Percentiles rank a stretch among this genome's conserved stretches.
Evolutionary conservation across 805 yeast genomes (phyloP).

Genomic region (Yamadazyma akitaensis): DNA sequence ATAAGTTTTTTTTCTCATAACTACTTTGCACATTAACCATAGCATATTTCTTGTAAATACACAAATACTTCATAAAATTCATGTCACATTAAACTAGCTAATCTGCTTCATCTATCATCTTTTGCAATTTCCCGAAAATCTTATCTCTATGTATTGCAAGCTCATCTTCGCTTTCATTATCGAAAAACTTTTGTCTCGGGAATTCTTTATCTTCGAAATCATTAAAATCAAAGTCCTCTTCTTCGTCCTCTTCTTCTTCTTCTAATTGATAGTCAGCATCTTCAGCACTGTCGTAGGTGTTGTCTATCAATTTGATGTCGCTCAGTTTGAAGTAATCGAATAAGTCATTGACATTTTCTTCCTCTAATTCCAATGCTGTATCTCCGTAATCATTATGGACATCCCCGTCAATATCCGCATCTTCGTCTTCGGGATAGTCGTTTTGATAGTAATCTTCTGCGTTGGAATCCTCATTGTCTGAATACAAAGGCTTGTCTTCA

Average conservation of each 20-base stretch:
- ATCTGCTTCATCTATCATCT: conserved; percentile 45
- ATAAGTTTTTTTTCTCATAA: conserved; percentile 37
- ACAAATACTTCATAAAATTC: neutral
- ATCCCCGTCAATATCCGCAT: conserved; percentile 36
- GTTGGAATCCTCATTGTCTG: conserved; percentile 82
- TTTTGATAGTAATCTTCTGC: conserved; percentile 91
- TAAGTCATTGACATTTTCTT: conserved; percentile 24
- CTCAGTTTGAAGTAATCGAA: conserved; percentile 9
- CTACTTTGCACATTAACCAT: neutral
- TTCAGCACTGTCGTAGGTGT: conserved; percentile 11
- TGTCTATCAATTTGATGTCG: conserved; percentile 8
- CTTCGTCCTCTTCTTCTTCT: conserved; percentile 9
- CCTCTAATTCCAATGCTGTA: conserved; percentile 14
- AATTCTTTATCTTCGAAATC: conserved; percentile 25
- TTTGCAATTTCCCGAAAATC: conserved; percentile 56
- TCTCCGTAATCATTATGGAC: conserved; percentile 18
- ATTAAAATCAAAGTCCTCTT: conserved; percentile 26
- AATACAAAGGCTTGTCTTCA: conserved; percentile 36
- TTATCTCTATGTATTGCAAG: conserved; percentile 61
- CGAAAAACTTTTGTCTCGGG: conserved; percentile 53
- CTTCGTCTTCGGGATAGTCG: conserved; percentile 95
- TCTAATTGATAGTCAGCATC: conserved; percentile 13
- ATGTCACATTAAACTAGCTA: neutral
- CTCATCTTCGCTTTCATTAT: conserved; percentile 54
- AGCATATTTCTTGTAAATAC: neutral